Base-by-base conservation (phyloP, 108 stramenopile species). In the Skeletonema grethae region DNA sequence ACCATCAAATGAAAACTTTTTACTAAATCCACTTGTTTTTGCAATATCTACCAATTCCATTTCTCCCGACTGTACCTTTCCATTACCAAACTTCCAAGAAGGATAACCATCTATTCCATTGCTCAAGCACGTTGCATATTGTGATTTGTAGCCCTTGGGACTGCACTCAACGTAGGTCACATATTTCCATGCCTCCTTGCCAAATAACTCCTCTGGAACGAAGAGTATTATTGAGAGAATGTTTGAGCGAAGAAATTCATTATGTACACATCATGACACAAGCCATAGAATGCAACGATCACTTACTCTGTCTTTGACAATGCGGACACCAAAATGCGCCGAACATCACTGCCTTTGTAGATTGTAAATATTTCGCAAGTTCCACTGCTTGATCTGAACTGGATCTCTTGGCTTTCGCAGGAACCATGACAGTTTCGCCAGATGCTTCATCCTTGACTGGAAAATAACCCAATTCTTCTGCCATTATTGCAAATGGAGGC, bases 241-340 rank as follows among this genome's bases (percentile, higher is more conserved):
- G 10, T 38, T 38, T 38, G 36, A 38, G 36, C 36, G 10, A 38
- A 11, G 36, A 38, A 38, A 11, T 28, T 28, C 25, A 28, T 28
- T 1, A 38, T 2, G 9, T 9, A 38, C 36, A 34, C 32, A 34
- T 34, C 4, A 34, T 7, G 11, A 38, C 36, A 38, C 0, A 9
- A 11, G 36, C 10, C 8, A 11, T 38, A 11, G 9, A 2, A 38
- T 38, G 11, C 36, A 38, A 38, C 8, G 10, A n/a, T 38, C 8
- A 38, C 36, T 38, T 38, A 38, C 36, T 38, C 36, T 95, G 93
- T 35, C 88, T 84, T n/a, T 76, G 62, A 60, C 89, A 92, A 79
- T 95, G 94, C 18, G 94, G 94, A 74, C 94, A 95, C 94, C 94
- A 95, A 62, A 85, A 95, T 22, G 94, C 84, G 29, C 88, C 87